These are phyloP conservation scores for Penicillium verrucosum DNA, from an alignment of 2,329 filamentous ascomycete genomes.

Conservation along the genomic window DNA sequence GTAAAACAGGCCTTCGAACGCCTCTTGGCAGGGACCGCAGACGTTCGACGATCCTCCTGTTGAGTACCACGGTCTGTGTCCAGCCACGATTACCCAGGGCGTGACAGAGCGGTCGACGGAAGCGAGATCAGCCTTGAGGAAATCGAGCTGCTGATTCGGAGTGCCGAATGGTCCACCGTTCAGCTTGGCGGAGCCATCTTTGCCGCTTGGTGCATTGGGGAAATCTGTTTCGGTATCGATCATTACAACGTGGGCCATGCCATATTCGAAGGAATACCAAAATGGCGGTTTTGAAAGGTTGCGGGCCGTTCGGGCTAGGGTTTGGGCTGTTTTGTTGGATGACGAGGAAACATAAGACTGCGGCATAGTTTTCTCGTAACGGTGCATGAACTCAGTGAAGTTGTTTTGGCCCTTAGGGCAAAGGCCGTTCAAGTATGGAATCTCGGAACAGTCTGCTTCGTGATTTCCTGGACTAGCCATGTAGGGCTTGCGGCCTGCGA, in stretches of 20 bases:
- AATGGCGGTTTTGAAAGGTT: constrained; percentile 52
- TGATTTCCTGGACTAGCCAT: constrained; percentile 59
- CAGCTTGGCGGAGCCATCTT: constrained; percentile 42
- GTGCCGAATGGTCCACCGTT: constrained; percentile 52
- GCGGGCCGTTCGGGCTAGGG: constrained; percentile 47
- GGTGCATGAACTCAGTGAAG: constrained; percentile 59
- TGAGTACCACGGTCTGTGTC: constrained; percentile 50
- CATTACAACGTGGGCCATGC: constrained; percentile 55
- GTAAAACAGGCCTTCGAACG: constrained; percentile 55
- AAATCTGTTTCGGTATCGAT: constrained; percentile 60
- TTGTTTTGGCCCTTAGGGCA: constrained; percentile 53
- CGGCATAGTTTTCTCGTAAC: constrained; percentile 55
- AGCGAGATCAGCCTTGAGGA: constrained; percentile 55
- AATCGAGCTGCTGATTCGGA: constrained; percentile 51
- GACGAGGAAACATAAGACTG: constrained; percentile 52
- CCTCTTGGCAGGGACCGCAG: constrained; percentile 50
- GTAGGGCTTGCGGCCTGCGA: constrained; percentile 55
- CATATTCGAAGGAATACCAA: constrained; percentile 61
- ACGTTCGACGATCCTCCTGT: constrained; percentile 24
- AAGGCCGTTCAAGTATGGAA: constrained; percentile 23
- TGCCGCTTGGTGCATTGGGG: constrained; percentile 47
- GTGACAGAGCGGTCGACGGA: constrained; percentile 56
- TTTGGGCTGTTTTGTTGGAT: constrained; percentile 39
- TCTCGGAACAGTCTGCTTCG: constrained; percentile 51
- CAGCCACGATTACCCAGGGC: constrained; percentile 52